Base-by-base conservation (phyloP, 1,284 basidiomycete genomes). In the Schizopora paradoxa region DNA sequence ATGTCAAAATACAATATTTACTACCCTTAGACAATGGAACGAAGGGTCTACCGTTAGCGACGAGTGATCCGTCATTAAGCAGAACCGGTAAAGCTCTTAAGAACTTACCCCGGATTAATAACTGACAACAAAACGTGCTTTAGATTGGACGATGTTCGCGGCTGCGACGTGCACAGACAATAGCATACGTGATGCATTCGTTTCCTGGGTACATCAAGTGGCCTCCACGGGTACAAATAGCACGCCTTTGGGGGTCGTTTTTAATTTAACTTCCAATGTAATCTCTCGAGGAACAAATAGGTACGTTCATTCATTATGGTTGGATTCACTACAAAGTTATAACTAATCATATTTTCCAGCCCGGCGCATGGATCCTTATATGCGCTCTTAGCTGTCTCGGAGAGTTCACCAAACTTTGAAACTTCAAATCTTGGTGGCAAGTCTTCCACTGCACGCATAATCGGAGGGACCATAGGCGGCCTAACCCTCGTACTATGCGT, bases 101-200 rank as follows among this genome's bases (percentile, higher is more conserved):
- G 6, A 35, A 41, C n/a, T 39, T 40, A 31, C 7, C 11, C 14
- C 40, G n/a, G n/a, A n/a, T n/a, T n/a, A n/a, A n/a, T n/a, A n/a
- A n/a, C n/a, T n/a, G n/a, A 29, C 36, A 22, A 6, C 16, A n/a
- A 21, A 5, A 34, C 21, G 23, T 6, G 41, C 5, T 23, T 6
- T 41, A 70, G 69, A 69, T 45, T 70, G 67, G 69, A 61, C 62
- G 10, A 54, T 69, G 34, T 62, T 69, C 43, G 60, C 62, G 2
- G 68, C 68, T 5, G 64, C 61, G 4, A 60, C 63, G 6, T 51
- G 61, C 3, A 56, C 56, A 0, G 56, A 64, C 28, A 52, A 51
- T 13, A 44, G 53, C 1, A 55, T 62, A 2, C 58, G 66, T 8
- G 54, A 68, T 33, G 35, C 51, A 1, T 54, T 73, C 22, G 61